Evolutionary conservation across 345 rosid species (phyloP).

Genomic region (Erodium maritimum): DNA sequence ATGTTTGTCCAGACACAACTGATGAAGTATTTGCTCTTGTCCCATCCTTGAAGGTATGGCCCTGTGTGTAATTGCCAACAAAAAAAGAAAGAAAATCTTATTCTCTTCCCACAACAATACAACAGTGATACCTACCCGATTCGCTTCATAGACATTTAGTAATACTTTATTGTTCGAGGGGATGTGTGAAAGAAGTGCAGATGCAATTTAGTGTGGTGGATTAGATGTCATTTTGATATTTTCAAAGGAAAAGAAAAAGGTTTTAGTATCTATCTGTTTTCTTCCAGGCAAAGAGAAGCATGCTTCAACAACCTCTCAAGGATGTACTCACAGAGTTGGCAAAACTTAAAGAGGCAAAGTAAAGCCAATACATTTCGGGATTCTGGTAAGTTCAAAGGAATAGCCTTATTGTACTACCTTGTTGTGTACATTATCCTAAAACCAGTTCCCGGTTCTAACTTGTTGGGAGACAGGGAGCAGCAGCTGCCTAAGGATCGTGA

Average conservation of each 20-base stretch:
- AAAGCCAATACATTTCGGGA: background rate
- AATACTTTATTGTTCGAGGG: background rate
- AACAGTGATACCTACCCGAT: background rate
- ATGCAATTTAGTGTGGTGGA: background rate
- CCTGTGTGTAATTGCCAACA: slow-evolving; percentile 3
- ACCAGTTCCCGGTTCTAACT: background rate
- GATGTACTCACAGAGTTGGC: slow-evolving; percentile 27
- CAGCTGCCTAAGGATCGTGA: background rate
- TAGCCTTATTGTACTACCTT: too few species aligned
- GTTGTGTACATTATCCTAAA: background rate
- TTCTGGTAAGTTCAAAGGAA: background rate
- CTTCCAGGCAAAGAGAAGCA: slow-evolving; percentile 32
- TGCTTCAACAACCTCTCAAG: slow-evolving; percentile 25
- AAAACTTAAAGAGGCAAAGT: slow-evolving; percentile 16
- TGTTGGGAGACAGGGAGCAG: background rate
- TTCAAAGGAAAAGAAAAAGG: background rate
- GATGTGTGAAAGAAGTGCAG: too few species aligned
- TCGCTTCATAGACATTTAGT: background rate
- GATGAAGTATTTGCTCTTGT: slow-evolving; percentile 78
- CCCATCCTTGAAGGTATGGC: slow-evolving; percentile 64
- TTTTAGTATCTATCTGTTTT: background rate
- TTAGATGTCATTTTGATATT: background rate
- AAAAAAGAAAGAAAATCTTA: background rate
- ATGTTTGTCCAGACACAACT: slow-evolving; percentile 53
- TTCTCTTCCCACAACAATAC: too few species aligned